Percentiles rank a stretch among this genome's conserved stretches.
Conservation (phyloP, 139 green algal species). For the Chlorella sp. region DNA sequence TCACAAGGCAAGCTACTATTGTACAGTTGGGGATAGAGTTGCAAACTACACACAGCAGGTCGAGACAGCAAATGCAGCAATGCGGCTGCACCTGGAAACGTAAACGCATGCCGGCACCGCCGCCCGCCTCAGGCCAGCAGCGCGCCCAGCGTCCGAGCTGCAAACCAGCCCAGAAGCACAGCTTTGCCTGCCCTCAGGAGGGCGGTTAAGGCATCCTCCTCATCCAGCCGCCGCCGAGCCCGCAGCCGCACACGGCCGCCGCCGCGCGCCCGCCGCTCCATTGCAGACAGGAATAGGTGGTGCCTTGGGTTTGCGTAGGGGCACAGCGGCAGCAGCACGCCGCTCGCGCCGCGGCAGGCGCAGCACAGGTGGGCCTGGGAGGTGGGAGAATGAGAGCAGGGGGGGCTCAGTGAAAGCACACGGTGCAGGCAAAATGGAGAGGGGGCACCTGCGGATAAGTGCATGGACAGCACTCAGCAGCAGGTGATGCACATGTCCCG, state of each 20-base stretch:
- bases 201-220: not conserved
- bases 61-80: too few relatives aligned
- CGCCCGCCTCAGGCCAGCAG: not conserved
- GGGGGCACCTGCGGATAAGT: too few relatives aligned
- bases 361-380: slow-evolving; percentile 8
- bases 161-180: slow-evolving; percentile 18
- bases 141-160: not conserved
- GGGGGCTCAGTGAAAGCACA: too few relatives aligned
- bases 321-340: slow-evolving; percentile 30
- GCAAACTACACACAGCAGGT: too few relatives aligned
- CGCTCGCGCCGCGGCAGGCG: slow-evolving; percentile 8
- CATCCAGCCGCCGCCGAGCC: not conserved
- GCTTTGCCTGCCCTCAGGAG: slow-evolving; percentile 3
- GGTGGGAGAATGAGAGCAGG: not conserved
- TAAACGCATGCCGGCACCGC: too few relatives aligned
- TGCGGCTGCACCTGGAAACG: too few relatives aligned
- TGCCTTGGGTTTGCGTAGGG: slow-evolving; percentile 38
- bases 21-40: too few relatives aligned
- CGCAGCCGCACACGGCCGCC: slow-evolving; percentile 25
- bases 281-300: slow-evolving; percentile 36
- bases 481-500: too few relatives aligned
- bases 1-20: too few relatives aligned
- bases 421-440: too few relatives aligned
- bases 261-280: slow-evolving; percentile 26
- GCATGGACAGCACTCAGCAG: too few relatives aligned